phyloP scores from a whole-genome alignment of 2,329 filamentous ascomycete genomes.

The Teratosphaeriaceae sp. region DNA sequence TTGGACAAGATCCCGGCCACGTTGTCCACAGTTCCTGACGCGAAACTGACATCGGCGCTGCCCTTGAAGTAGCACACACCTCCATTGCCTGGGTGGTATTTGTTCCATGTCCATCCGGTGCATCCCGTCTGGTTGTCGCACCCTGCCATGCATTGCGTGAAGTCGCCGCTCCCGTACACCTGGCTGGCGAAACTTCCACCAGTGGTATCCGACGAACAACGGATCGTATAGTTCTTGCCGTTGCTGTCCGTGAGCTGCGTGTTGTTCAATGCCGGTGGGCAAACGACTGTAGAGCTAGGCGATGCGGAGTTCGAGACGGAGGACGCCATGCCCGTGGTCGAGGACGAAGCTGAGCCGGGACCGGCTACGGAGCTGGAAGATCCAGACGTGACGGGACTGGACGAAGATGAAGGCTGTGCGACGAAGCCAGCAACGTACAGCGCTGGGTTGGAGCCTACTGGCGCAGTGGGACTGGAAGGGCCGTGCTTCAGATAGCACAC shows the following conservation, averaged over 20 bases:
- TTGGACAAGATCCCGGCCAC: background rate
- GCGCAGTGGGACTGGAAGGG: background rate
- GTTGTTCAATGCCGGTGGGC: background rate
- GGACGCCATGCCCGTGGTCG: background rate
- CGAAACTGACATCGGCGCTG: background rate
- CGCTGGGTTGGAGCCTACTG: background rate
- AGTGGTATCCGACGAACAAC: constrained; percentile 12
- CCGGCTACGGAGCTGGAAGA: too few species aligned
- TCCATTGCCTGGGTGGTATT: background rate
- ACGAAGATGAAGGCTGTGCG: background rate
- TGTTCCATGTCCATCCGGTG: constrained; percentile 6
- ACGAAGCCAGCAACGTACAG: background rate
- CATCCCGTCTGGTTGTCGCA: constrained; percentile 14
- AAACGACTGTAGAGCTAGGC: background rate
- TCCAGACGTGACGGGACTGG: background rate
- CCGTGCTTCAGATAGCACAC: constrained; percentile 4
- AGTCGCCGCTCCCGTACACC: constrained; percentile 7
- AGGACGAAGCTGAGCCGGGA: background rate
- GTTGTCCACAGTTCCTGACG: background rate
- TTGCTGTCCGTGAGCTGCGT: constrained; percentile 2
- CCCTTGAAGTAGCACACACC: constrained; percentile 7
- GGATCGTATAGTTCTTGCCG: constrained; percentile 11
- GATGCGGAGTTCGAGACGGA: background rate
- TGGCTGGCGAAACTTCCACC: background rate
- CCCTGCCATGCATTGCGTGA: constrained; percentile 13